Evolutionary conservation across 192 early-diverging fungal genomes (phyloP).

Genomic region (Mycoemilia scoparia): DNA sequence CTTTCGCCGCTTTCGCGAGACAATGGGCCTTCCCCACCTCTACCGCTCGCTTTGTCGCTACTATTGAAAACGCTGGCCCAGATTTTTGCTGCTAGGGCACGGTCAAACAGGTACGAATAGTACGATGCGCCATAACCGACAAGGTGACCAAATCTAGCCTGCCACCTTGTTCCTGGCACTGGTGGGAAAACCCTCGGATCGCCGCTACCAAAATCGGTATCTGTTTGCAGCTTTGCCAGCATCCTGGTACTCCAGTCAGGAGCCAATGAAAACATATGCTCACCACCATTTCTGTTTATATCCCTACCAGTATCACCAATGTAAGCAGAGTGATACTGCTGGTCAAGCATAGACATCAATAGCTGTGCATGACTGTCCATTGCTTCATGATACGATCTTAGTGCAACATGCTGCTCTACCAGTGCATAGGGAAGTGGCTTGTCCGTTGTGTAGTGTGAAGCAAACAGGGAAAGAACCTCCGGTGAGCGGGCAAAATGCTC

Average conservation of each 20-base stretch:
- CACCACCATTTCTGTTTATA: not conserved
- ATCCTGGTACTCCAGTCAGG: constrained; percentile 24
- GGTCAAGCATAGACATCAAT: constrained; percentile 81
- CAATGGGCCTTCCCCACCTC: constrained; percentile 31
- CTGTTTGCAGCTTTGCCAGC: constrained; percentile 39
- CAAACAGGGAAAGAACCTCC: constrained; percentile 52
- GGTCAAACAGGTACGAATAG: constrained; percentile 86
- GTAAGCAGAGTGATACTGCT: constrained; percentile 56
- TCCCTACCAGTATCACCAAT: constrained; percentile 9
- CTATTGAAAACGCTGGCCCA: constrained; percentile 52
- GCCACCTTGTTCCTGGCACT: constrained; percentile 62
- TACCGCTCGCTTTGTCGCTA: too few relatives aligned
- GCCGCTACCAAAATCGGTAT: constrained; percentile 16
- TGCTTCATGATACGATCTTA: constrained; percentile 36
- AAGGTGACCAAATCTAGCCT: constrained; percentile 79
- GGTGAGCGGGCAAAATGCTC: constrained; percentile 73
- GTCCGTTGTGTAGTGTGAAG: constrained; percentile 52
- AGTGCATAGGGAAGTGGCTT: constrained; percentile 36
- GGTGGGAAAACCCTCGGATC: constrained; percentile 46
- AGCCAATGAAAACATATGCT: not conserved
- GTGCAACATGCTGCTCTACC: constrained; percentile 31
- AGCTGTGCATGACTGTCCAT: constrained; percentile 78
- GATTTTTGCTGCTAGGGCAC: constrained; percentile 60
- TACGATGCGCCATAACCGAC: constrained; percentile 84
- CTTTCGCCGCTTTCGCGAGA: constrained; percentile 43